Evolutionary conservation across 257 asterid species (phyloP).

Genomic region (Euphrasia confusa): DNA sequence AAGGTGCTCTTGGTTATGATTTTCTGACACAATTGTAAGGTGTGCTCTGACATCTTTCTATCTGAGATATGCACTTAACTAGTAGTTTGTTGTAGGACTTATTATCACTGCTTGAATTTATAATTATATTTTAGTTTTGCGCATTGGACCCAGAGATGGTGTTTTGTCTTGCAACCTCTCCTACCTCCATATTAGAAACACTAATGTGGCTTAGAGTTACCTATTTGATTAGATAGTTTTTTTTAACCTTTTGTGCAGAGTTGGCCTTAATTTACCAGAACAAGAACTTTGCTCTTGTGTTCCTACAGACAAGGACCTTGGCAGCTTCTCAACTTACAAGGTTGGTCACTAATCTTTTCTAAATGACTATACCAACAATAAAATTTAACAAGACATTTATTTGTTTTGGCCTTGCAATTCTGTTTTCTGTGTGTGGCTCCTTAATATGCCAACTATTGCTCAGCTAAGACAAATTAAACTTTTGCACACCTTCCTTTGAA

Average conservation of each 20-base stretch:
- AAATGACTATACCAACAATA: conserved; percentile 3
- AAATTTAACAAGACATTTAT: background rate
- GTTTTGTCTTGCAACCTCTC: conserved; percentile 12
- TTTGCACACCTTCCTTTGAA: conserved; percentile 11
- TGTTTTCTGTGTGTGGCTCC: conserved; percentile 17
- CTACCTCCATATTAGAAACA: background rate
- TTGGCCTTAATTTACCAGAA: conserved; percentile 40
- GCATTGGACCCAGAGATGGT: conserved; percentile 10
- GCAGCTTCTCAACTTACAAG: conserved; percentile 31
- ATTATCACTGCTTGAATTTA: conserved; percentile 8
- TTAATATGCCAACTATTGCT: conserved; percentile 11
- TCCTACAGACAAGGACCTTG: conserved; percentile 23
- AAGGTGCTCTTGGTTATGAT: conserved; percentile 6
- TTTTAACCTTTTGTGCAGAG: conserved; percentile 38
- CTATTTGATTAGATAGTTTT: conserved; percentile 6
- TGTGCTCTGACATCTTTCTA: conserved; percentile 13
- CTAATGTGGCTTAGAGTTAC: conserved; percentile 4
- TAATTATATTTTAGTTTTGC: conserved; percentile 8
- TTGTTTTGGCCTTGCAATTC: background rate
- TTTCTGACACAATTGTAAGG: conserved; percentile 14
- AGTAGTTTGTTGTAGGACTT: conserved; percentile 18
- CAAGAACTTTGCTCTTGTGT: conserved; percentile 63
- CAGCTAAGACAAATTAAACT: background rate
- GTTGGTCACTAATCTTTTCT: conserved; percentile 33
- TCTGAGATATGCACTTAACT: background rate